Percentiles rank a stretch among this genome's conserved stretches.
phyloP scores from a whole-genome alignment of 805 yeast genomes.

The Yarrowia alimentaria region DNA sequence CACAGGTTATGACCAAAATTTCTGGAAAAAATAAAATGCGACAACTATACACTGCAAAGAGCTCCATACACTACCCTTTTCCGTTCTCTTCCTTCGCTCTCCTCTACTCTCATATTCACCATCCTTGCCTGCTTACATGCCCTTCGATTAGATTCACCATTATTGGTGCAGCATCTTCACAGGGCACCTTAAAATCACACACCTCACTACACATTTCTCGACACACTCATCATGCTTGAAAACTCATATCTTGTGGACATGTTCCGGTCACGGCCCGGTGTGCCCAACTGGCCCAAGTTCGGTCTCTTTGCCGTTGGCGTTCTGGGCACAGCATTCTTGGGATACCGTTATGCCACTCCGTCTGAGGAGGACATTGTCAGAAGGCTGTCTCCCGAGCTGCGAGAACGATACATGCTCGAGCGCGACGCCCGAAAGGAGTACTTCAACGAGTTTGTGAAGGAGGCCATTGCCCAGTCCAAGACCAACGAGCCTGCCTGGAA shows the following conservation, averaged over 20 bases:
- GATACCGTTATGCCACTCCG: constrained; percentile 15
- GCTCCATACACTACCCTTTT: too few species aligned
- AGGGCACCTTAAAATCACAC: too few species aligned
- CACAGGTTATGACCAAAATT: background rate
- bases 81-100: too few species aligned
- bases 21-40: too few species aligned
- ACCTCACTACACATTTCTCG: constrained; percentile 1
- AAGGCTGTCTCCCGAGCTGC: constrained; percentile 14
- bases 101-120: too few species aligned
- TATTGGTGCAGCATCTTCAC: too few species aligned
- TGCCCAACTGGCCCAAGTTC: constrained; percentile 27
- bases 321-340: constrained; percentile 10
- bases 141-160: background rate
- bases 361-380: constrained; percentile 26
- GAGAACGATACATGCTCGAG: constrained; percentile 26
- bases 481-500: constrained; percentile 25
- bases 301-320: constrained; percentile 24
- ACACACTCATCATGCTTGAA: constrained; percentile 1
- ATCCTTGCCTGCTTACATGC: background rate
- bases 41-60: too few species aligned
- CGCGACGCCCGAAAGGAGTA: constrained; percentile 24
- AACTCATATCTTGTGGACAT: constrained; percentile 22
- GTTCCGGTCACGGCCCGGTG: constrained; percentile 27
- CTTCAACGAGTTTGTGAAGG: constrained; percentile 25
- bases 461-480: constrained; percentile 25